Base-by-base conservation (phyloP, 306 rosid species). In the Vigna trinervia region DNA sequence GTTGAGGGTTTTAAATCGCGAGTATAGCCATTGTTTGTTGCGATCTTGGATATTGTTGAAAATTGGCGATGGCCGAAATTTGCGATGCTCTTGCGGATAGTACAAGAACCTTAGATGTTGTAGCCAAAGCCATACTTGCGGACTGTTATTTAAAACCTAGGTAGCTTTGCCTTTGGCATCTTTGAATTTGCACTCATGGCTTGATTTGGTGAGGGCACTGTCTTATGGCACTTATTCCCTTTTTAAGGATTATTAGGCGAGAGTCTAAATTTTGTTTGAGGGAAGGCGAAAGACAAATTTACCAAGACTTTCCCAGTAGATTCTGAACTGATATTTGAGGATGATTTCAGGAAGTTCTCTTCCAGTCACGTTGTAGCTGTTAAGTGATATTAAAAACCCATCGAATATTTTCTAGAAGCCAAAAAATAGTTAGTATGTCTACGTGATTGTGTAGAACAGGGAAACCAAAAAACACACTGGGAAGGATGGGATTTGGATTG, bases 391-490 rank as follows among this genome's bases (percentile, higher is more conserved):
- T 2, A 19, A 19, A 54, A 45, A 43, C 39, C 28, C 10, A 12
- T 23, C 13, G 11, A 41, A 41, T 41, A 41, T 2, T 41, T 41
- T 41, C 69, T 34, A 11, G 26, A 76, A 38, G 67, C 69, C 12
- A 19, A 60, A 52, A 74, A n/a, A 6, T 45, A 34, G 57, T 20
- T 28, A 13, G 34, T 32, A 36, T 61, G 66, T 51, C 4, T 76
- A 51, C 56, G 54, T 71, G 63, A 15, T 70, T 48, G 69, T 59
- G 23, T 81, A 39, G 66, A 81, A 74, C 50, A 68, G 48, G 50
- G 8, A 41, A 48, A 61, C 28, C 28, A 20, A 34, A 34, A 34
- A 30, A 4, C 34, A 4, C 38, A 43, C 12, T 5, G 17, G 53
- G 53, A 12, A 61, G 4, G 20, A 10, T 36, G 11, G 34, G 78